Percentiles rank a stretch among this genome's conserved stretches.
Conservation (phyloP, 495 filamentous ascomycete genomes). For the Neurospora discreta region DNA sequence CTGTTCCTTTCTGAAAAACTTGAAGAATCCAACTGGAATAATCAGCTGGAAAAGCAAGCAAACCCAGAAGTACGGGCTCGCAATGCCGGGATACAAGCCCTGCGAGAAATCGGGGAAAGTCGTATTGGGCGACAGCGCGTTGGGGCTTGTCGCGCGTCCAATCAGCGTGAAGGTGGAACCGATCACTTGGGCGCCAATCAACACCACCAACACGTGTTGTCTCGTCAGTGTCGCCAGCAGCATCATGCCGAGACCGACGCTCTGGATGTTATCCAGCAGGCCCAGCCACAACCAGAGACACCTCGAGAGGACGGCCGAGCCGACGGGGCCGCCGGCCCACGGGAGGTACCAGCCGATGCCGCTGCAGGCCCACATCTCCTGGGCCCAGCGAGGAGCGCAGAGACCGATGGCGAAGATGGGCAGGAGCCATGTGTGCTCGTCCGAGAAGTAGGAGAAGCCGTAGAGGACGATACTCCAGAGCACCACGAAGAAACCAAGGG, state of each 20-base stretch:
- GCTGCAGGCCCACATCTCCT: conserved; percentile 52
- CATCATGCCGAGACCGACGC: conserved; percentile 53
- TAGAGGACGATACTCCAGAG: conserved; percentile 43
- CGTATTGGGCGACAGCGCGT: conserved; percentile 48
- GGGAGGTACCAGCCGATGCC: conserved; percentile 49
- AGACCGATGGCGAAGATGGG: conserved; percentile 58
- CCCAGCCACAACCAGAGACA: conserved; percentile 57
- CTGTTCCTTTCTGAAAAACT: conserved; percentile 65
- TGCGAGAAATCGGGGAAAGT: conserved; percentile 51
- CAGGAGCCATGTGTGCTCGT: conserved; percentile 51
- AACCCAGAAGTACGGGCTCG: conserved; percentile 56
- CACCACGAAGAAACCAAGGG: conserved; percentile 47
- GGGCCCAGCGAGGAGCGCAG: conserved; percentile 52
- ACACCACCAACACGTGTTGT: conserved; percentile 44
- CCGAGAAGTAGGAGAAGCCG: conserved; percentile 38
- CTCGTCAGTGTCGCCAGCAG: conserved; percentile 51
- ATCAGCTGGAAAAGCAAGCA: conserved; percentile 48
- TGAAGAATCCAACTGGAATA: conserved; percentile 55
- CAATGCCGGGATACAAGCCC: conserved; percentile 33
- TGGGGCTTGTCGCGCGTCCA: conserved; percentile 45
- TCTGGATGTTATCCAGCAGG: conserved; percentile 50
- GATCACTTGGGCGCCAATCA: conserved; percentile 46
- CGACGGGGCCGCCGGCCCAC: conserved; percentile 41
- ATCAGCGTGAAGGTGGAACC: conserved; percentile 46
- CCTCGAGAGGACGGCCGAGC: conserved; percentile 41